phyloP scores from a whole-genome alignment of 2,329 filamentous ascomycete species.

The Blastomyces gilchristii region DNA sequence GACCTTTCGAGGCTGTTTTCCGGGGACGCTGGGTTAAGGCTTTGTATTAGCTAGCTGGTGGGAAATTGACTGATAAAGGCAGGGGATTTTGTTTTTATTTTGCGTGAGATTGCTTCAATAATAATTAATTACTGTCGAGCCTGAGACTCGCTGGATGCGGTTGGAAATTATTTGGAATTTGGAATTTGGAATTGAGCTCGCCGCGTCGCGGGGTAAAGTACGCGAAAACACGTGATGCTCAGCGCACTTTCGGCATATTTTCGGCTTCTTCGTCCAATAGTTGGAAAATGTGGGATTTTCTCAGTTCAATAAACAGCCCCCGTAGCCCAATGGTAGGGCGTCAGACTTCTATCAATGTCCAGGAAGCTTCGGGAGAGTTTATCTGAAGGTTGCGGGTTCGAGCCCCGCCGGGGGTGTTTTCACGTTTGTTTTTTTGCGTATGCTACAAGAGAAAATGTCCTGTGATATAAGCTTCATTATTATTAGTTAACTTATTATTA shows the following conservation, averaged over 20 bases:
- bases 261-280: neutral
- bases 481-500: no score
- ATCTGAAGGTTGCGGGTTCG: slow-evolving; percentile 2
- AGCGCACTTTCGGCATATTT: neutral
- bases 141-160: neutral
- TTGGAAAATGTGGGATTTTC: neutral
- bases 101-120: neutral
- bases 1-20: neutral
- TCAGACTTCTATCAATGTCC: neutral
- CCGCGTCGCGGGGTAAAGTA: neutral
- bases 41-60: neutral
- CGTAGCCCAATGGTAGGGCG: slow-evolving; percentile 3
- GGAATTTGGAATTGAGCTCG: neutral
- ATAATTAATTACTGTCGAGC: neutral
- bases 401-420: neutral
- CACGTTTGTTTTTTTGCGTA: neutral
- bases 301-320: neutral
- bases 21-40: neutral
- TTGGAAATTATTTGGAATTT: no score
- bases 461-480: no score
- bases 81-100: neutral
- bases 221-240: slow-evolving; percentile 5
- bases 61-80: neutral
- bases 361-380: no score
- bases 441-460: neutral